A percentile compares a stretch with the other conserved stretches of the same genome.
These are phyloP conservation scores for Colletotrichum salicis DNA, from an alignment of 2,329 filamentous ascomycete genomes.

Conservation along the genomic window DNA sequence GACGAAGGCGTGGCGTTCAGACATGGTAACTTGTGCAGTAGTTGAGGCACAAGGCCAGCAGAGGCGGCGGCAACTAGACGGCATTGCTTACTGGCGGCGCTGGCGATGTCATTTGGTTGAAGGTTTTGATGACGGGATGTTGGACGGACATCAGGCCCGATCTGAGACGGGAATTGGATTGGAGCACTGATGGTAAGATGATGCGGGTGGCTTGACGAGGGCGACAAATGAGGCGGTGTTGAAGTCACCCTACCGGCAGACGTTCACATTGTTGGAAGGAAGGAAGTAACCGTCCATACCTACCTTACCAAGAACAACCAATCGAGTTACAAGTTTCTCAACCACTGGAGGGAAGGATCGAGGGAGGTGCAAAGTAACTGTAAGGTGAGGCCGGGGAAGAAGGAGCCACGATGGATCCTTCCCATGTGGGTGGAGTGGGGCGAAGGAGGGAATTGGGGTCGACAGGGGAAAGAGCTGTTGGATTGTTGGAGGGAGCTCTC, in stretches of 20 bases:
- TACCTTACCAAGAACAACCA: not conserved
- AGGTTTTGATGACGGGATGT: not conserved
- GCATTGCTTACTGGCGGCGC: not conserved
- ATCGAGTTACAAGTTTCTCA: not conserved
- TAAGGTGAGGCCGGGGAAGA: not conserved
- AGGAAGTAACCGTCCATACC: not conserved
- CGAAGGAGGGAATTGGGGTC: not conserved
- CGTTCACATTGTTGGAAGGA: not conserved
- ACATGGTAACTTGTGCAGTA: slow-evolving; percentile 9
- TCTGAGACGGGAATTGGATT: not conserved
- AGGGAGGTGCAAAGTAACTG: not conserved
- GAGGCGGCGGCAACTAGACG: not conserved
- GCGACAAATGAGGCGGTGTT: not conserved
- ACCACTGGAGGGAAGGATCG: not conserved
- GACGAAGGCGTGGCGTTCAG: slow-evolving; percentile 4
- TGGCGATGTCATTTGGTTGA: not conserved
- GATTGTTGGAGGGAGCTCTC: not conserved
- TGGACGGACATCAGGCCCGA: not conserved
- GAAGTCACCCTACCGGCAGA: not conserved
- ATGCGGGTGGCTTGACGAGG: slow-evolving; percentile 20
- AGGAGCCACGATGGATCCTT: not conserved
- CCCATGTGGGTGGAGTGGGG: not conserved
- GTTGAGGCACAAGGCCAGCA: slow-evolving; percentile 10
- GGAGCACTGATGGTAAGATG: slow-evolving; percentile 10
- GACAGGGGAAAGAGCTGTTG: not conserved